These are phyloP conservation scores for Colletotrichum incanum DNA, from an alignment of 2,329 filamentous ascomycete species.

Conservation along the genomic window DNA sequence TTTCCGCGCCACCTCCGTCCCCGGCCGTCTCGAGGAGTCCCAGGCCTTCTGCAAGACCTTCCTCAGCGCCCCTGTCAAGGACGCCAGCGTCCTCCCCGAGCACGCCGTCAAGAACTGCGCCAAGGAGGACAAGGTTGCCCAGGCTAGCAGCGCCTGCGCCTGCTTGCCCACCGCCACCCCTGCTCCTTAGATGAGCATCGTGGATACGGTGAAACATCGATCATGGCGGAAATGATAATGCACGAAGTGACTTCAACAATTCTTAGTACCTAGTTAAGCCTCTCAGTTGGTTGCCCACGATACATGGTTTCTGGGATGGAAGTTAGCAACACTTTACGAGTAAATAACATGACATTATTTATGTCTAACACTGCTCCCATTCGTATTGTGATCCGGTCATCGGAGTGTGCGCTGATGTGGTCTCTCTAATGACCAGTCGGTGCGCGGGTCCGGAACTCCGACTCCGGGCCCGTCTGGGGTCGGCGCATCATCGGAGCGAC, in stretches of 20 bases:
- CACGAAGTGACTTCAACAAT: not conserved
- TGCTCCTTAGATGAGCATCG: conserved; percentile 13
- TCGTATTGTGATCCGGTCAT: not conserved
- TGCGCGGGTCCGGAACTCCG: not conserved
- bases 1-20: conserved; percentile 52
- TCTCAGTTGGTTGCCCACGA: conserved; percentile 19
- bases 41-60: conserved; percentile 52
- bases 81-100: conserved; percentile 44
- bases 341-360: not conserved
- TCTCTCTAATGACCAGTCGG: not conserved
- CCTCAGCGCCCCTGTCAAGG: conserved; percentile 41
- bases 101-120: conserved; percentile 45
- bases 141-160: conserved; percentile 46
- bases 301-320: conserved; percentile 4
- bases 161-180: conserved; percentile 46
- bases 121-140: conserved; percentile 44
- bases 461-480: not conserved
- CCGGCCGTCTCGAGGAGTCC: conserved; percentile 52
- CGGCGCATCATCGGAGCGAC: not conserved
- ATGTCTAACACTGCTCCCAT: not conserved
- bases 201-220: not conserved
- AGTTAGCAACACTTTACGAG: conserved; percentile 17
- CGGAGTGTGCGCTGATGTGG: not conserved
- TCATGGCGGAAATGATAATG: conserved; percentile 1
- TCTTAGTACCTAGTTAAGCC: conserved; percentile 23